phyloP scores from a whole-genome alignment of 345 rosid genomes.

The Rhodamnia rubescens region DNA sequence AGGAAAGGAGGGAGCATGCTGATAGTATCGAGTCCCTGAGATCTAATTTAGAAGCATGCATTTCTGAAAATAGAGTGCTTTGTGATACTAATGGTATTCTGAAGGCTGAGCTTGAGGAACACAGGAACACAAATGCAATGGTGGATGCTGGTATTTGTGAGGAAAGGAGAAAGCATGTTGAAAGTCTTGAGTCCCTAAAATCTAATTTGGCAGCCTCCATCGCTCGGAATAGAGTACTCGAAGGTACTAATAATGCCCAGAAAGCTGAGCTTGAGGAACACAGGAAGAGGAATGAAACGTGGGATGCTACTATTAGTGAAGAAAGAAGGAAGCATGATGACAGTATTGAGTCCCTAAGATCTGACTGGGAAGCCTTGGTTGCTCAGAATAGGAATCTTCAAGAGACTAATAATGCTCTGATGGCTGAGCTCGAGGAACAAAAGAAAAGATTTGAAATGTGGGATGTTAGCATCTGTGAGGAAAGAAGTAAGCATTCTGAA shows the following conservation, averaged over 20 bases:
- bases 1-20: not conserved
- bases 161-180: not conserved
- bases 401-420: not conserved
- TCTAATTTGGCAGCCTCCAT: constrained; percentile 5
- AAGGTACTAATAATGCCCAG: not conserved
- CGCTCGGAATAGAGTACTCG: constrained; percentile 1
- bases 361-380: constrained; percentile 7
- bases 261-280: constrained; percentile 7
- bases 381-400: constrained; percentile 1
- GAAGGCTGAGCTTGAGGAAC: constrained; percentile 4
- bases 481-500: constrained; percentile 22
- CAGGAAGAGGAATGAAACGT: not conserved
- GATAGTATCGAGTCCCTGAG: not conserved
- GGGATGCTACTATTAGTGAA: constrained; percentile 22
- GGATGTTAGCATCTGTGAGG: constrained; percentile 25
- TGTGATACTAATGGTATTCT: not conserved
- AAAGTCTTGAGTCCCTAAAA: not conserved
- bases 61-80: constrained; percentile 5
- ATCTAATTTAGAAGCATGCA: constrained; percentile 3
- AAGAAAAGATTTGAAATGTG: not conserved
- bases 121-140: not conserved
- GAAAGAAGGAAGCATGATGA: constrained; percentile 29
- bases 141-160: constrained; percentile 19
- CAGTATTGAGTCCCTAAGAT: not conserved
- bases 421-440: constrained; percentile 6